phyloP scores from a whole-genome alignment of 2,329 filamentous ascomycete genomes.

The Herpotrichia juniperi region DNA sequence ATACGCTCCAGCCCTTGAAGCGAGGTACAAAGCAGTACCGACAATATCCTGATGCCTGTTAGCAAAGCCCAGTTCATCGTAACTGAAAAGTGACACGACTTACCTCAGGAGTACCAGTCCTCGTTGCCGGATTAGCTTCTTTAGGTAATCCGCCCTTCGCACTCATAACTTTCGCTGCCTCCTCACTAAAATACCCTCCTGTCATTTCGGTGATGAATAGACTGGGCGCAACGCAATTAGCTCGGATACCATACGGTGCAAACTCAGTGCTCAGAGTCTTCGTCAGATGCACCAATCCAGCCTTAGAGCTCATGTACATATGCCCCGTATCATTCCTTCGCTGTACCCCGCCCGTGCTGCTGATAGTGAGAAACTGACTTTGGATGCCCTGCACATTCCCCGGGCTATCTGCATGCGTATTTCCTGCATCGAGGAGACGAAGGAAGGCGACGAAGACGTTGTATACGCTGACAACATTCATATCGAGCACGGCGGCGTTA shows the following conservation, averaged over 20 bases:
- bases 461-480: slow-evolving; percentile 47
- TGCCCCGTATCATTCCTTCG: slow-evolving; percentile 13
- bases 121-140: neutral
- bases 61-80: slow-evolving; percentile 2
- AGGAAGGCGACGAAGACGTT: slow-evolving; percentile 49
- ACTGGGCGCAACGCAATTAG: neutral
- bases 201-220: neutral
- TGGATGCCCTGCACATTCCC: neutral
- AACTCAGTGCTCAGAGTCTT: slow-evolving; percentile 16
- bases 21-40: slow-evolving; percentile 12
- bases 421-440: slow-evolving; percentile 45
- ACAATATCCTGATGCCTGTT: slow-evolving; percentile 10
- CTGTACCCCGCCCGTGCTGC: slow-evolving; percentile 15
- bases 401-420: slow-evolving; percentile 17
- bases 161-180: neutral
- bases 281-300: slow-evolving; percentile 12
- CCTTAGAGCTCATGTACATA: slow-evolving; percentile 15
- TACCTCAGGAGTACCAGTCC: neutral
- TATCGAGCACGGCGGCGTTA: slow-evolving; percentile 42
- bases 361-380: slow-evolving; percentile 17
- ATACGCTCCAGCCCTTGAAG: slow-evolving; percentile 14
- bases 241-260: neutral
- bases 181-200: neutral
- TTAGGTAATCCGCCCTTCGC: neutral
- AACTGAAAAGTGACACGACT: slow-evolving; percentile 3